phyloP scores from a whole-genome alignment of 768 basidiomycete species.

The Suillus decipiens region DNA sequence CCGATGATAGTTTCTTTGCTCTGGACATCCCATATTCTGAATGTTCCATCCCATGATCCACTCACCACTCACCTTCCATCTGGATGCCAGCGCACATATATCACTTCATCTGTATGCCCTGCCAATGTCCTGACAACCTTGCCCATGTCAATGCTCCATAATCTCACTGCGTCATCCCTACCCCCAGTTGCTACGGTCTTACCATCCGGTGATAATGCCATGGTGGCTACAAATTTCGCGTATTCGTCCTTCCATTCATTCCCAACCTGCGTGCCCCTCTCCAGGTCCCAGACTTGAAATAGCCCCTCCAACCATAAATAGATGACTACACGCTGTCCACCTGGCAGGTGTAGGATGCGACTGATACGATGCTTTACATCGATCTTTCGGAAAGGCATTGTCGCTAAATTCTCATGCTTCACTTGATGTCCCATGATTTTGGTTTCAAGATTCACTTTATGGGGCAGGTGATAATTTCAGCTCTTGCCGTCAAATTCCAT shows the following conservation, averaged over 20 bases:
- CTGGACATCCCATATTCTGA: background rate
- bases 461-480: background rate
- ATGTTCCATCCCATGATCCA: background rate
- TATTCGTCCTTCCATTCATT: background rate
- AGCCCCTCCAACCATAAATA: background rate
- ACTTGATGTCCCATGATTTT: background rate
- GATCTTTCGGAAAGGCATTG: background rate
- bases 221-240: background rate
- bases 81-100: background rate
- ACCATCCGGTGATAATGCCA: background rate
- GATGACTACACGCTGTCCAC: background rate
- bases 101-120: background rate
- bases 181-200: background rate
- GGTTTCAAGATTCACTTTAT: background rate
- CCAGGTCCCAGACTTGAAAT: background rate
- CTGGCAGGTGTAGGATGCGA: background rate
- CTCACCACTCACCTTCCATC: background rate
- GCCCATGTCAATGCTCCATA: background rate
- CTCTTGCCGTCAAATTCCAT: background rate
- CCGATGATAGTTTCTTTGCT: background rate
- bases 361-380: background rate
- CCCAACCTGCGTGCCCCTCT: background rate
- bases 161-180: background rate
- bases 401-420: background rate
- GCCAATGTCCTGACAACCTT: background rate